Evolutionary conservation across 176 grass and related monocot species (phyloP).

Genomic region (Musa troglodytarum): DNA sequence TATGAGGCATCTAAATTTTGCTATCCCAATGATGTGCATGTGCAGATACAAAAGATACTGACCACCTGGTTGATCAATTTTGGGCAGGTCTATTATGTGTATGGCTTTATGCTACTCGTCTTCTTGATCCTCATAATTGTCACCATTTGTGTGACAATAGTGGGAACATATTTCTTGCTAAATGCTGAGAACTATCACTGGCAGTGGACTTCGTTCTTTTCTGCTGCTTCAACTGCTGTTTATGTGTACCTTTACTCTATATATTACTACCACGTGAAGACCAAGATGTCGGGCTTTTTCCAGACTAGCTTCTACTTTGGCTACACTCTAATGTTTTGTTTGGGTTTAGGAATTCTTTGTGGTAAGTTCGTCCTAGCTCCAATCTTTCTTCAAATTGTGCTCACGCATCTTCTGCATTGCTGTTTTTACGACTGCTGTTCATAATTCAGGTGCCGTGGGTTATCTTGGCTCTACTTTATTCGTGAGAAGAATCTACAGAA

Average conservation of each 20-base stretch:
- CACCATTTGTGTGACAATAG: slow-evolving; percentile 83
- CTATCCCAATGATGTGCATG: background rate
- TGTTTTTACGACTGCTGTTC: background rate
- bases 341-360: slow-evolving; percentile 83
- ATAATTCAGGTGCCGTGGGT: background rate
- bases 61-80: slow-evolving; percentile 13
- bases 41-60: background rate
- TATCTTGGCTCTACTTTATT: slow-evolving; percentile 7
- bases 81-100: slow-evolving; percentile 76
- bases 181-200: slow-evolving; percentile 92
- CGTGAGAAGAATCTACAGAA: slow-evolving; percentile 8
- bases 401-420: background rate
- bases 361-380: slow-evolving; percentile 32
- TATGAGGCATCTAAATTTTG: background rate
- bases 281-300: slow-evolving; percentile 93
- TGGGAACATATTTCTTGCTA: slow-evolving; percentile 90
- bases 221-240: slow-evolving; percentile 77
- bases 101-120: slow-evolving; percentile 87
- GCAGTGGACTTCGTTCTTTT: slow-evolving; percentile 97
- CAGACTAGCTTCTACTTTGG: slow-evolving; percentile 94
- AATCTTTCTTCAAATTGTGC: background rate
- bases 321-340: slow-evolving; percentile 88
- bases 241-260: slow-evolving; percentile 90
- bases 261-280: slow-evolving; percentile 88
- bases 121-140: slow-evolving; percentile 84